A percentile compares a stretch with the other conserved stretches of the same genome.
phyloP scores from a whole-genome alignment of 192 early-diverging fungal species.

The Ambispora gerdemannii region DNA sequence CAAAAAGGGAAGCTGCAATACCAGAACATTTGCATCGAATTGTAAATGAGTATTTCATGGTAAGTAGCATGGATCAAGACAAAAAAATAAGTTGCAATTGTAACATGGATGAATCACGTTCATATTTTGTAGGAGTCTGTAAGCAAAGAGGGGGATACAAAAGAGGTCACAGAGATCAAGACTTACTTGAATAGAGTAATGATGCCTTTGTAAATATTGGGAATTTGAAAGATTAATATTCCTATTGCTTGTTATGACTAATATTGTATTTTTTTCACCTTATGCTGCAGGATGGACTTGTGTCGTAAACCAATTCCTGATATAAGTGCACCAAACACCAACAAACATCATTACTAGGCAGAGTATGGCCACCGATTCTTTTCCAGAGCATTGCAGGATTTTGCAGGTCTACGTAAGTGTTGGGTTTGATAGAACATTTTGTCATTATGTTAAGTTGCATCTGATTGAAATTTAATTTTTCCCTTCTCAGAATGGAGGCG shows the following conservation, averaged over 20 bases:
- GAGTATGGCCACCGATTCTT: constrained; percentile 22
- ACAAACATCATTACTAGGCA: constrained; percentile 16
- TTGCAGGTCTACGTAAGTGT: constrained; percentile 18
- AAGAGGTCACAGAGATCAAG: not conserved
- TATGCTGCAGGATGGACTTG: constrained; percentile 20
- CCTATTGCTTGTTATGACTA: constrained; percentile 5
- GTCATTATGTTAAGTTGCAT: not conserved
- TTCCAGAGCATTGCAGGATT: constrained; percentile 23
- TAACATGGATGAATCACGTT: not conserved
- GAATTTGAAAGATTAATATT: not conserved
- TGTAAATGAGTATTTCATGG: not conserved
- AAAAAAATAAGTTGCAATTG: not conserved
- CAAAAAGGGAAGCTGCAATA: not conserved
- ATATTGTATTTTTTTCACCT: constrained; percentile 10
- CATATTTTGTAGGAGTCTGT: not conserved
- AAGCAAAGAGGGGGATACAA: not conserved
- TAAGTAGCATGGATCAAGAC: not conserved
- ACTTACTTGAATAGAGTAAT: constrained; percentile 24
- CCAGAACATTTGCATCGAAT: not conserved
- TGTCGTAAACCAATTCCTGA: constrained; percentile 11
- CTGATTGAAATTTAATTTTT: constrained; percentile 6
- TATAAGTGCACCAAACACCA: constrained; percentile 1
- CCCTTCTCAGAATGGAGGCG: not conserved
- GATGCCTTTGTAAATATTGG: constrained; percentile 17
- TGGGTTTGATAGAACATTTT: not conserved